phyloP scores from a whole-genome alignment of 495 filamentous ascomycete species.

The Aspergillus avenaceus region DNA sequence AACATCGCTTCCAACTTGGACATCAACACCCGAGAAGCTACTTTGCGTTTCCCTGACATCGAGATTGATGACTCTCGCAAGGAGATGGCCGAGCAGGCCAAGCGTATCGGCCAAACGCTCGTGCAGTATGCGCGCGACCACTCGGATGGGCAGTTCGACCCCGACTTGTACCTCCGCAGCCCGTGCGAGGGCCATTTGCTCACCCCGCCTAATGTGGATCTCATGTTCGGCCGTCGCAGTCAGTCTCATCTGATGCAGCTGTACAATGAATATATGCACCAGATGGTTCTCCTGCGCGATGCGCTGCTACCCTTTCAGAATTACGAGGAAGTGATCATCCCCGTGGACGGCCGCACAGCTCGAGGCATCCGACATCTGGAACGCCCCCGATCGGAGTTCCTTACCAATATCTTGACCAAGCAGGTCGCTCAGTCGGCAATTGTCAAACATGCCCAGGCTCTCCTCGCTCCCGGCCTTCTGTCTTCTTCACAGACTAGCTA shows the following conservation, averaged over 20 bases:
- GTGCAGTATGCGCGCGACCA: slow-evolving; percentile 23
- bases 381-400: slow-evolving; percentile 16
- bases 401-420: slow-evolving; percentile 20
- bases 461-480: slow-evolving; percentile 19
- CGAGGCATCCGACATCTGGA: slow-evolving; percentile 23
- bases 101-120: slow-evolving; percentile 20
- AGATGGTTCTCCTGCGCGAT: slow-evolving; percentile 32
- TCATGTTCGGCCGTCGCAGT: slow-evolving; percentile 27
- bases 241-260: slow-evolving; percentile 27
- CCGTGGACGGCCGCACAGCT: slow-evolving; percentile 10
- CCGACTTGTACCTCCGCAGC: slow-evolving; percentile 22
- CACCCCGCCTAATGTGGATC: slow-evolving; percentile 16
- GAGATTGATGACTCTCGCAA: too few species aligned
- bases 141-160: neutral
- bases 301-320: slow-evolving; percentile 30
- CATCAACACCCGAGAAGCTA: slow-evolving; percentile 26
- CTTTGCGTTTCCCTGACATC: slow-evolving; percentile 19
- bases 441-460: slow-evolving; percentile 16
- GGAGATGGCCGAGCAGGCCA: slow-evolving; percentile 27
- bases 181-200: slow-evolving; percentile 31
- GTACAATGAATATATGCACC: slow-evolving; percentile 33
- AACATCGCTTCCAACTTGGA: slow-evolving; percentile 23
- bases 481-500: neutral
- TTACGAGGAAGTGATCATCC: slow-evolving; percentile 25
- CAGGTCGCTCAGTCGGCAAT: slow-evolving; percentile 15